Evolutionary conservation across 1,284 basidiomycete genomes (phyloP).

Genomic region (Cryptococcus wingfieldii): DNA sequence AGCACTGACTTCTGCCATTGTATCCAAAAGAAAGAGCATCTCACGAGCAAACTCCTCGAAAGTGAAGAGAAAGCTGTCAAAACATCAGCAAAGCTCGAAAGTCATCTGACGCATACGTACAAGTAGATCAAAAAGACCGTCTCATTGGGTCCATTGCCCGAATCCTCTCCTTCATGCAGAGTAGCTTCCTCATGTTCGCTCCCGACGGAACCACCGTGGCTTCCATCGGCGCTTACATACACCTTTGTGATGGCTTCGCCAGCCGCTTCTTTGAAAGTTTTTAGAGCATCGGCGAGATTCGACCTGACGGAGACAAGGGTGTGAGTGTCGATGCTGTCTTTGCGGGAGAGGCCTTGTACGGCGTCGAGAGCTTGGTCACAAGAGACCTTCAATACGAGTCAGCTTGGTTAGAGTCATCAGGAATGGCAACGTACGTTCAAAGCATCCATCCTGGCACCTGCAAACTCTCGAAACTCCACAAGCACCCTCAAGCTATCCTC

Average conservation of each 20-base stretch:
- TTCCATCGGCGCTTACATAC: constrained; percentile 55
- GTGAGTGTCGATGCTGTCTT: background rate
- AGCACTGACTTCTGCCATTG: constrained; percentile 57
- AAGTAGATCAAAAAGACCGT: constrained; percentile 81
- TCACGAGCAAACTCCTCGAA: constrained; percentile 85
- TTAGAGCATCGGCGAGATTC: constrained; percentile 63
- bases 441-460: constrained; percentile 69
- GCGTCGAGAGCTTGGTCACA: constrained; percentile 38
- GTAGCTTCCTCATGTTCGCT: background rate
- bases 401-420: background rate
- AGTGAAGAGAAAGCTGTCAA: constrained; percentile 83
- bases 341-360: constrained; percentile 26
- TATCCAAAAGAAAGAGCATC: constrained; percentile 70
- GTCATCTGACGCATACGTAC: constrained; percentile 54
- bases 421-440: constrained; percentile 59
- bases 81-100: background rate
- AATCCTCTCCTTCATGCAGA: constrained; percentile 4
- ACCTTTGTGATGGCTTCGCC: constrained; percentile 72
- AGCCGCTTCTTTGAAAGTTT: constrained; percentile 60
- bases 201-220: constrained; percentile 1
- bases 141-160: constrained; percentile 45
- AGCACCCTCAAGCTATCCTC: constrained; percentile 70
- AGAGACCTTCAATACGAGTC: constrained; percentile 12
- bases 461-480: constrained; percentile 69
- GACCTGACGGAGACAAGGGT: constrained; percentile 63